Conservation (phyloP, 306 rosid genomes). For the apple (Malus domestica) region ASM211411v1 NC_041791.1:3746501-3747000, state of each 20-base stretch:
- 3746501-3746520: not conserved
- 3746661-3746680: not conserved
- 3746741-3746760: not conserved
- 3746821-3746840: not conserved
- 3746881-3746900: not conserved
- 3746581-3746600: not conserved
- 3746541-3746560: not conserved
- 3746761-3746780: not conserved
- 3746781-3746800: not conserved
- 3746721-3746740: not conserved
- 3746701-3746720: not conserved
- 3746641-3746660: not conserved
- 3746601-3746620: not conserved
- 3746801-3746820: not conserved
- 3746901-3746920: constrained; percentile 6
- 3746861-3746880: not conserved
- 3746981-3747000: constrained; percentile 73
- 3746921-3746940: constrained; percentile 78
- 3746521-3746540: not conserved
- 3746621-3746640: not conserved
- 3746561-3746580: not conserved
- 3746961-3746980: constrained; percentile 71
- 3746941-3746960: constrained; percentile 77
- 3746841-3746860: not conserved
- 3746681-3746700: not conserved